Percentiles rank a stretch among this genome's conserved stretches.
These are phyloP conservation scores for Trichosanthes cucumerina DNA, from an alignment of 306 rosid genomes.

Conservation along the genomic window DNA sequence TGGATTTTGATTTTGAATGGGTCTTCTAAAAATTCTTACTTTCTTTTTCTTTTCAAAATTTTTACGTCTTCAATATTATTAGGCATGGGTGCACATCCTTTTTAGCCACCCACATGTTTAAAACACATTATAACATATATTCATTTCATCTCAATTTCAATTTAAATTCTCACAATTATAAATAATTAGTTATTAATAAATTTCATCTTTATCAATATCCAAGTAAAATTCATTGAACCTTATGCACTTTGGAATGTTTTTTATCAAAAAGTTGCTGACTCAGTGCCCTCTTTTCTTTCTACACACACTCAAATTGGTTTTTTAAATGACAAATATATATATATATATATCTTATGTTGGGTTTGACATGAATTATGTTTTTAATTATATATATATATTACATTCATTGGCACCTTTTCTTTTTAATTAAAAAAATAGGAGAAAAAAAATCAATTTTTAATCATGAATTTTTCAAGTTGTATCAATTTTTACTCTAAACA, in stretches of 20 bases:
- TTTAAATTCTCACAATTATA: neutral
- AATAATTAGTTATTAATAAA: neutral
- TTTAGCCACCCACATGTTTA: slow-evolving; percentile 9
- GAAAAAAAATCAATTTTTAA: too few relatives aligned
- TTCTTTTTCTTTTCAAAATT: neutral
- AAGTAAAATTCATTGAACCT: slow-evolving; percentile 1
- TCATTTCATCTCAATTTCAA: neutral
- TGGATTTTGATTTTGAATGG: neutral
- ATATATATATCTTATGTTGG: neutral
- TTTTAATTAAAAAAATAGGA: too few relatives aligned
- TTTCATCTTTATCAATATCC: neutral
- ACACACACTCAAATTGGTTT: neutral
- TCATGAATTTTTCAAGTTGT: too few relatives aligned
- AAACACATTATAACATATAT: neutral
- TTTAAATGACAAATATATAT: neutral
- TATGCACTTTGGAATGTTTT: neutral
- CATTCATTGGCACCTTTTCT: too few relatives aligned
- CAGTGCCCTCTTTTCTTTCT: neutral
- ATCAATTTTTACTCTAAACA: too few relatives aligned
- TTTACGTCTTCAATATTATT: neutral
- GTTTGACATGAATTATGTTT: neutral
- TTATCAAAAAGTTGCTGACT: neutral
- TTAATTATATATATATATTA: too few relatives aligned
- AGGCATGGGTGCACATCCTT: neutral
- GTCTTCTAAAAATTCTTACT: neutral